Percentiles rank a stretch among this genome's conserved stretches.
These are phyloP conservation scores for Teratosphaeria pseudoeucalypti DNA, from an alignment of 2,329 filamentous ascomycete genomes.

Conservation along the genomic window DNA sequence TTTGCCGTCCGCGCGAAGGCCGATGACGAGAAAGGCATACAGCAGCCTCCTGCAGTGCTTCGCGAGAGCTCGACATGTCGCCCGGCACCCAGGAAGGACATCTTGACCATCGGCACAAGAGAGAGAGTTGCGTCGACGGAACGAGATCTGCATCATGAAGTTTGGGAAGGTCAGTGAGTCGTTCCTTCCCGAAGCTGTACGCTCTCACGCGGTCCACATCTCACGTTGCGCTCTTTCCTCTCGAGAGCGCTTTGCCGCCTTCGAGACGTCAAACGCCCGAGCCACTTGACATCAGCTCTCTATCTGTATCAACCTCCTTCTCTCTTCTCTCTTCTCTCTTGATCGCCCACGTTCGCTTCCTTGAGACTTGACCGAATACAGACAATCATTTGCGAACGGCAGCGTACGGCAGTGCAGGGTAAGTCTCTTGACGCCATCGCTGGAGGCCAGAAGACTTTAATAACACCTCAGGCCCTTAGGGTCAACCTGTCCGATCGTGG, in stretches of 20 bases:
- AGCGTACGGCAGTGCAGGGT: not conserved
- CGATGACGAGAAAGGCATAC: too few species aligned
- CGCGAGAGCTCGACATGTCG: too few species aligned
- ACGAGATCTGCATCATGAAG: not conserved
- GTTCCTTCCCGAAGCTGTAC: not conserved
- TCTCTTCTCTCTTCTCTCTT: not conserved
- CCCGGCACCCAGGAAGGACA: too few species aligned
- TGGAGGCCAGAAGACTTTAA: not conserved
- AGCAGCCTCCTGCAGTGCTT: too few species aligned
- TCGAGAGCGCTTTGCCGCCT: not conserved
- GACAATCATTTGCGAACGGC: not conserved
- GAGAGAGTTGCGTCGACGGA: not conserved
- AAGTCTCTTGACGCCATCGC: not conserved
- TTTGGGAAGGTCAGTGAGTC: not conserved
- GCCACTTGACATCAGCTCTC: not conserved
- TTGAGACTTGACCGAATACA: too few species aligned
- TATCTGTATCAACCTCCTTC: not conserved
- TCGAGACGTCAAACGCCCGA: not conserved
- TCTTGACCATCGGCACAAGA: not conserved
- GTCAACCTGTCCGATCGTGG: not conserved
- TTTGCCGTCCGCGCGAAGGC: too few species aligned
- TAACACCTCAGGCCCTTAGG: not conserved
- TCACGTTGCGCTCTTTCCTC: not conserved
- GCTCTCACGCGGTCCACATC: not conserved
- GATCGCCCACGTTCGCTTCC: not conserved